Base-by-base conservation (phyloP, 345 rosid genomes). In the Eucalyptus grandis region DNA sequence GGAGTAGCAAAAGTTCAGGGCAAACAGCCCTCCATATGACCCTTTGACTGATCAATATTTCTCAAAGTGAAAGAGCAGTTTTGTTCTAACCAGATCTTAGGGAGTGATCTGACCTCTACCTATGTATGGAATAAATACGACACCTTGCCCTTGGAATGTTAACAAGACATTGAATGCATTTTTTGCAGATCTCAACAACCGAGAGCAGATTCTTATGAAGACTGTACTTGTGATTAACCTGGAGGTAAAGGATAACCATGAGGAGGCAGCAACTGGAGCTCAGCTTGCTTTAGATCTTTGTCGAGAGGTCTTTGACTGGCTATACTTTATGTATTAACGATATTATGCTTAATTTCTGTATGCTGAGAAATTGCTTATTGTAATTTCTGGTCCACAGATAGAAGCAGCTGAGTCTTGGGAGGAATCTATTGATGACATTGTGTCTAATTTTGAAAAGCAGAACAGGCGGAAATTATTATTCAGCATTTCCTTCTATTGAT, bases 201-300 rank as follows among this genome's bases (percentile, higher is more conserved):
- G 99, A 89, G 99, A 97, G 69, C 99, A 97, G 87, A 81, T 88
- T 88, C 95, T 92, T 44, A 89, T 96, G 95, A 98, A 94, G 92
- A 90, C 92, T 37, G 96, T 96, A 49, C 93, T 98, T 88, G 95
- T 98, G 89, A 96, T 98, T 91, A 98, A 98, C 94, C 90, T 98
- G 94, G 99, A 98, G 90, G 99, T 98, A 72, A 98, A 98, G 94
- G 99, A 98, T 88, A 98, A 97, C 92, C 98, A 98, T 60, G 99
- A 98, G 90, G 99, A 97, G 92, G 99, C 99, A 72, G 99, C 99
- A 27, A 88, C 93, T 13, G 99, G 99, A 87, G 99, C 94, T 89
- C 95, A 95, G 67, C 96, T 96, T 53, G 92, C 98, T 69, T 93
- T 96, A 90, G 99, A 97, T 90, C 94, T 97, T 86, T 97, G 99